Percentiles rank a stretch among this genome's conserved stretches.
Evolutionary conservation across 768 basidiomycete species (phyloP).

Genomic region (Psilocybe cyanescens): DNA sequence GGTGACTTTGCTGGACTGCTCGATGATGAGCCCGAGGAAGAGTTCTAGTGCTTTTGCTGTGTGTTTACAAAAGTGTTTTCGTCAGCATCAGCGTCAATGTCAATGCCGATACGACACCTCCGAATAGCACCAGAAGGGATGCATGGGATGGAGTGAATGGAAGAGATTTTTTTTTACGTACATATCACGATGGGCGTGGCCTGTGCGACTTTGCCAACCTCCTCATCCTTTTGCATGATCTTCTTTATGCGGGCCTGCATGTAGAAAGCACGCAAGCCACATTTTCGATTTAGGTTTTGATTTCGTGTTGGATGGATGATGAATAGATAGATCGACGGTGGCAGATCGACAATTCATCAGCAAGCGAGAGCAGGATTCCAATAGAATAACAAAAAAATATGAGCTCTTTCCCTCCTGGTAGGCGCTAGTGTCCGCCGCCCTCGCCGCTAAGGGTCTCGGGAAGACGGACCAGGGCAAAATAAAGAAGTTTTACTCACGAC

Average conservation of each 20-base stretch:
- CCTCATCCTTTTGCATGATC: slow-evolving; percentile 99
- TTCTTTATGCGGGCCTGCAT: slow-evolving; percentile 94
- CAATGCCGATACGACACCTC: neutral
- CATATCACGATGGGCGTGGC: slow-evolving; percentile 97
- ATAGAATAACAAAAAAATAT: neutral
- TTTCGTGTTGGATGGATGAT: neutral
- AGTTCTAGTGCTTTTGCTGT: slow-evolving; percentile 94
- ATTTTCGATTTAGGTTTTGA: no score
- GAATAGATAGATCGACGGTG: neutral
- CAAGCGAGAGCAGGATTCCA: neutral
- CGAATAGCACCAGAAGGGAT: neutral
- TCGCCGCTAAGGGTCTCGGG: neutral
- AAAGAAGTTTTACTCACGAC: slow-evolving; percentile 58
- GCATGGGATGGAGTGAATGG: neutral
- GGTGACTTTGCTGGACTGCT: slow-evolving; percentile 83
- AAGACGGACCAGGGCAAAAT: neutral
- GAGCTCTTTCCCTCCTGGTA: neutral
- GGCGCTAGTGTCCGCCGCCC: neutral
- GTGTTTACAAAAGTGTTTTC: neutral
- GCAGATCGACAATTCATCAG: neutral
- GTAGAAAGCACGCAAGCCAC: no score
- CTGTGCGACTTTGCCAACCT: slow-evolving; percentile 97
- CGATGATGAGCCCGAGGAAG: slow-evolving; percentile 84
- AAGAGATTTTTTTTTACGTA: slow-evolving; percentile 43
- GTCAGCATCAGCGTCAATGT: neutral